Percentiles rank a stretch among this genome's conserved stretches.
These are phyloP conservation scores for Fusarium sp. DNA, from an alignment of 2,329 filamentous ascomycete species.

Conservation along the genomic window DNA sequence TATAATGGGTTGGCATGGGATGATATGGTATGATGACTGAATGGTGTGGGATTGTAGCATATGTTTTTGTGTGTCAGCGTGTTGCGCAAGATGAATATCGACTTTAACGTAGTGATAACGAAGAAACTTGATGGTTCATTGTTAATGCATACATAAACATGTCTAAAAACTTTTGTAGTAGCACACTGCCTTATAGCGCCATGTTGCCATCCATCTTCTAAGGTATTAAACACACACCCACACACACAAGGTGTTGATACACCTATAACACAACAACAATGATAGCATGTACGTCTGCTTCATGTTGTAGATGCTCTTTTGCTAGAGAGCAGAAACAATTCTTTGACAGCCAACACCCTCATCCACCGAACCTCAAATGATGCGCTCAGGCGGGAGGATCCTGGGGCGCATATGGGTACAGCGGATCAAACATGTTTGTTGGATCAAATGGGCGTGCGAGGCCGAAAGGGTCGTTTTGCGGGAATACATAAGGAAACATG, in stretches of 20 bases:
- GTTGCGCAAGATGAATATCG: constrained; percentile 29
- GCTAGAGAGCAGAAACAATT: background rate
- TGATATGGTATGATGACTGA: background rate
- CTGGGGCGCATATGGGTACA: background rate
- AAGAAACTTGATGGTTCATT: constrained; percentile 24
- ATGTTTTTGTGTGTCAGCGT: constrained; percentile 15
- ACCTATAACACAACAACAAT: background rate
- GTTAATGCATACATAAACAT: background rate
- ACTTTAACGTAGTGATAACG: constrained; percentile 38
- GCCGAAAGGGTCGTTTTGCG: background rate
- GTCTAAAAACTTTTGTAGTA: background rate
- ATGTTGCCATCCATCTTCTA: background rate
- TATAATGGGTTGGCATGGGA: constrained; percentile 11
- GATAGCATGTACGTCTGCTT: background rate
- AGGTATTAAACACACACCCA: background rate
- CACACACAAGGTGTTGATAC: background rate
- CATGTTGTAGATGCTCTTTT: background rate
- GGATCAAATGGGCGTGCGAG: background rate
- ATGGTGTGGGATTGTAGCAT: constrained; percentile 24
- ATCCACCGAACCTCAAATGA: background rate
- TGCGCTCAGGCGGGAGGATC: background rate
- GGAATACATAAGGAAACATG: background rate
- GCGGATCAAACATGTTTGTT: background rate
- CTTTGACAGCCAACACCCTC: background rate
- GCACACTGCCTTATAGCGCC: background rate